A percentile compares a stretch with the other conserved stretches of the same genome.
phyloP scores from a whole-genome alignment of 805 yeast genomes.

The Wickerhamomyces queroliae region DNA sequence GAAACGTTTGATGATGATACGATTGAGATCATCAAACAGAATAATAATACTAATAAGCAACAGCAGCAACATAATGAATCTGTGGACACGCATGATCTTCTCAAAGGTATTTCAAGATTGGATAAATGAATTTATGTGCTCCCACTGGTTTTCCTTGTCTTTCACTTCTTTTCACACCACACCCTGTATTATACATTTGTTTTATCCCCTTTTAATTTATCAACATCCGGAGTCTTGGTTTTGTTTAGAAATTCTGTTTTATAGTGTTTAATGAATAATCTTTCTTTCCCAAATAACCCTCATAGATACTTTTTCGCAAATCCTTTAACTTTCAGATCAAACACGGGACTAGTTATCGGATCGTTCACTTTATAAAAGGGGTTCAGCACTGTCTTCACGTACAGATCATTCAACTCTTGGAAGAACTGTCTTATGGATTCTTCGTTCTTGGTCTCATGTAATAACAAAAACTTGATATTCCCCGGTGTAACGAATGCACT shows the following conservation, averaged over 20 bases:
- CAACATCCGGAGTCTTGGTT: too few species aligned
- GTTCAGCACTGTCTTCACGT: constrained; percentile 75
- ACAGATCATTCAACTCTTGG: constrained; percentile 79
- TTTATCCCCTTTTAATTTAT: too few species aligned
- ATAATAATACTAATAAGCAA: background rate
- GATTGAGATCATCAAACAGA: background rate
- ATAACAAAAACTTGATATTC: constrained; percentile 71
- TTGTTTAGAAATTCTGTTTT: too few species aligned
- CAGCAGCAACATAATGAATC: constrained; percentile 12
- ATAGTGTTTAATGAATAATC: background rate
- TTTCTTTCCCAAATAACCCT: constrained; percentile 6
- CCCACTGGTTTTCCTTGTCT: background rate
- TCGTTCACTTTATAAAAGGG: constrained; percentile 82
- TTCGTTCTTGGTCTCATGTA: constrained; percentile 58
- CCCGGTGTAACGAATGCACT: constrained; percentile 88
- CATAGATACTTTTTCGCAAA: constrained; percentile 74
- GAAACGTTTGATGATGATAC: constrained; percentile 40
- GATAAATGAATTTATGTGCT: constrained; percentile 14
- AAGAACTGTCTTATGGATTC: constrained; percentile 79
- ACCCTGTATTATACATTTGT: background rate
- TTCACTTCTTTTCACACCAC: background rate
- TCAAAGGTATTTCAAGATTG: constrained; percentile 28
- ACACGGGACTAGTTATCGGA: constrained; percentile 65
- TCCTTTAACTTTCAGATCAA: constrained; percentile 67
- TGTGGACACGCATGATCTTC: constrained; percentile 26